These are phyloP conservation scores for Colletotrichum tropicale DNA, from an alignment of 2,329 filamentous ascomycete genomes.

Conservation along the genomic window DNA sequence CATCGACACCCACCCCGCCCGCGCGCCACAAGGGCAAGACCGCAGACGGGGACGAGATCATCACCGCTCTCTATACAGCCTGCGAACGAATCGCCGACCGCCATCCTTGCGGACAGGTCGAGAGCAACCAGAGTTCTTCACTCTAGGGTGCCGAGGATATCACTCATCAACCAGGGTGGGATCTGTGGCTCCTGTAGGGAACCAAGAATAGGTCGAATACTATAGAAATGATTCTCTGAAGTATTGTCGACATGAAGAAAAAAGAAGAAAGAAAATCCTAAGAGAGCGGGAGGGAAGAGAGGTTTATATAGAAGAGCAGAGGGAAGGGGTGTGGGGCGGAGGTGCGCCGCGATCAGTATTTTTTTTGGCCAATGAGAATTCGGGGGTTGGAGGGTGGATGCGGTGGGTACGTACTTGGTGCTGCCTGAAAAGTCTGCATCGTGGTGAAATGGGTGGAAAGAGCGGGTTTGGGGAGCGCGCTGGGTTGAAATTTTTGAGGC, in stretches of 20 bases:
- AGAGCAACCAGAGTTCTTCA: constrained; percentile 71
- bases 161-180: constrained; percentile 93
- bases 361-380: background rate
- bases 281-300: background rate
- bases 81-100: constrained; percentile 39
- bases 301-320: background rate
- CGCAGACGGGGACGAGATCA: constrained; percentile 84
- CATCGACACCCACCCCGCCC: constrained; percentile 81
- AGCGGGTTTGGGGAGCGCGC: background rate
- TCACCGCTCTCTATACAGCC: constrained; percentile 84
- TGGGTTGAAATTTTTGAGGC: background rate
- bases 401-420: background rate
- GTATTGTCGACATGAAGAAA: constrained; percentile 22
- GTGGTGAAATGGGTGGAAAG: background rate
- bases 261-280: constrained; percentile 11
- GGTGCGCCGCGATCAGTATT: background rate
- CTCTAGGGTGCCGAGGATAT: constrained; percentile 90
- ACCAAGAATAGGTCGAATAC: constrained; percentile 92
- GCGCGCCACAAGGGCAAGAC: constrained; percentile 78
- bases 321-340: background rate
- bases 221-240: constrained; percentile 94
- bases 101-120: constrained; percentile 67
- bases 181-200: constrained; percentile 92
- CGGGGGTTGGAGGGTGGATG: background rate
- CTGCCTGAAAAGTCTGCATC: background rate